phyloP scores from a whole-genome alignment of 805 yeast species.

The Wickerhamia fluorescens region DNA sequence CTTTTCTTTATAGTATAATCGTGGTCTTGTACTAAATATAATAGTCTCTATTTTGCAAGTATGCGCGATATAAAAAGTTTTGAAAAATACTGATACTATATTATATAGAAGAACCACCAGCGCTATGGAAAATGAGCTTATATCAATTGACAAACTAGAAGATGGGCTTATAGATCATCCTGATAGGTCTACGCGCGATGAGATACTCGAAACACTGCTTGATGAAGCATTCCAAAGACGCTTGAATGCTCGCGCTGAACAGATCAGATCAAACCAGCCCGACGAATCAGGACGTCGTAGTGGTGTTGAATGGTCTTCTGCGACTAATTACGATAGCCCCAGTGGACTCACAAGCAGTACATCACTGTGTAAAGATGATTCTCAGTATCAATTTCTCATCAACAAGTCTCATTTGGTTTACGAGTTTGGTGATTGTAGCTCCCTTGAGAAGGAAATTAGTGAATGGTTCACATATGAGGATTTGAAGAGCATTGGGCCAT shows the following conservation, averaged over 20 bases:
- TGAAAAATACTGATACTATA: too few species aligned
- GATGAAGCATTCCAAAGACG: conserved; percentile 38
- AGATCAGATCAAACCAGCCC: conserved; percentile 11
- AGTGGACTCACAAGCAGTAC: neutral
- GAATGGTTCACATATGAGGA: conserved; percentile 36
- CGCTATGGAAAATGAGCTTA: conserved; percentile 18
- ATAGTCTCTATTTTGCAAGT: too few species aligned
- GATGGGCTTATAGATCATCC: conserved; percentile 42
- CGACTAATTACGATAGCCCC: conserved; percentile 2
- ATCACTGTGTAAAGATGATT: neutral
- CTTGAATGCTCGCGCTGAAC: conserved; percentile 36
- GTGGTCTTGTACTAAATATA: too few species aligned
- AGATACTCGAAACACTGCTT: conserved; percentile 20
- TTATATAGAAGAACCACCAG: too few species aligned
- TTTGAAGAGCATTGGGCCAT: conserved; percentile 15
- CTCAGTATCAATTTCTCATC: conserved; percentile 17
- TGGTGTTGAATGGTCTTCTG: neutral
- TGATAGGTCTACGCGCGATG: conserved; percentile 23
- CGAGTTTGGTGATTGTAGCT: conserved; percentile 20
- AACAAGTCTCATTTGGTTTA: conserved; percentile 26
- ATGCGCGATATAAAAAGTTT: too few species aligned
- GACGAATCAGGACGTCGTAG: conserved; percentile 1
- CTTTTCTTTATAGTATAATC: too few species aligned
- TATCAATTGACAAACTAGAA: conserved; percentile 42
- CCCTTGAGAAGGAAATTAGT: conserved; percentile 21